Base-by-base conservation (phyloP, 2,329 filamentous ascomycete species). In the Fusarium algeriense region DNA sequence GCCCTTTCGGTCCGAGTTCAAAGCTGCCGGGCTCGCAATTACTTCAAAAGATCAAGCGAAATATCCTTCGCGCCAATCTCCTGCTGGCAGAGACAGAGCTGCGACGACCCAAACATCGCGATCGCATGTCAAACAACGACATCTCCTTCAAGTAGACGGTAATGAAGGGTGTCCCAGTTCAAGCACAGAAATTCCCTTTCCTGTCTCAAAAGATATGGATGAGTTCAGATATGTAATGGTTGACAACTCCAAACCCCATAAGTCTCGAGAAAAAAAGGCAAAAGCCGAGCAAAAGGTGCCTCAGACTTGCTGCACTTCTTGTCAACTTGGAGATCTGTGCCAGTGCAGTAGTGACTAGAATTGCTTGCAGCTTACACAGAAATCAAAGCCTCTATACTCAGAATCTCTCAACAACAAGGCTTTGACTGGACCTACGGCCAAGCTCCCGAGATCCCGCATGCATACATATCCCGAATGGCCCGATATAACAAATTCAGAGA, bases 1-100 rank as follows among this genome's bases (percentile, higher is more conserved):
- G 30, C 87, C 87, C 4, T 90, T 85, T 72, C 84, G 82, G 49
- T 79, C 83, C 7, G 83, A 90, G 65, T 89, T 90, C 67, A 80
- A 80, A 60, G 82, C 83, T 61, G 87, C 85, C 58, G 87, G 87
- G 3, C 80, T 90, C 53, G 87, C 87, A 4, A 84, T 90, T 2
- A 89, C 88, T 14, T 88, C 88, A 38, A 78, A 78, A 48, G 67
- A 80, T 69, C 64, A 87, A 84, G 70, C 84, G 83, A 76, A 80
- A 64, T 23, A 14, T 7, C 26, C 50, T 20, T 52, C 44, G 48
- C 53, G 19, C 3, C 49, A 34, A 35, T 45, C 66, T 43, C 65
- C 64, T 54, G 54, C 69, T 34, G 62, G 64, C 9, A 68, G 59
- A 20, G 38, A 52, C 11, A 68, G 68, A 57, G 50, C 56, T 20